Percentiles rank a stretch among this genome's conserved stretches.
These are phyloP conservation scores for Ramalina peruviana DNA, from an alignment of 495 filamentous ascomycete genomes.

Conservation along the genomic window DNA sequence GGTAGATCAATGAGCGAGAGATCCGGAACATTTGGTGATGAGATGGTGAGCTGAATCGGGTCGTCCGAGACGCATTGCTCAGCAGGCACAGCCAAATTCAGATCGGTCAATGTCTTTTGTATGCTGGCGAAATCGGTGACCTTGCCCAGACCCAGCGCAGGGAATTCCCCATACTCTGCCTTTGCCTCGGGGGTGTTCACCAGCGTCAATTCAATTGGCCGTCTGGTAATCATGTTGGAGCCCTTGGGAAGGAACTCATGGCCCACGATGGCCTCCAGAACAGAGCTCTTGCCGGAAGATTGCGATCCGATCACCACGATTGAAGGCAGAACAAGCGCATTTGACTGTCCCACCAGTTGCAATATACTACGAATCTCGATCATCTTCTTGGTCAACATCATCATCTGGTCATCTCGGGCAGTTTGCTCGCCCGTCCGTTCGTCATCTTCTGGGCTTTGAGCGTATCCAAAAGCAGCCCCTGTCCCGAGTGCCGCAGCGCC, in stretches of 20 bases:
- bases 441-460: constrained; percentile 59
- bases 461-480: constrained; percentile 65
- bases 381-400: constrained; percentile 98
- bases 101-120: constrained; percentile 83
- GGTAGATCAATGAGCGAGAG: constrained; percentile 93
- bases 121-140: constrained; percentile 89
- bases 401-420: constrained; percentile 96
- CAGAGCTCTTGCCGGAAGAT: constrained; percentile 95
- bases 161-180: constrained; percentile 94
- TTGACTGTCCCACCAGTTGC: constrained; percentile 80
- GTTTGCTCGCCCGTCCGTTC: constrained; percentile 42
- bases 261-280: constrained; percentile 91
- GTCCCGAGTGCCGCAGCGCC: constrained; percentile 44
- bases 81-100: constrained; percentile 86
- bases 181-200: constrained; percentile 86
- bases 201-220: constrained; percentile 92
- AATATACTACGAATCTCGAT: constrained; percentile 94
- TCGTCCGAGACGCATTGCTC: constrained; percentile 89
- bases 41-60: constrained; percentile 88
- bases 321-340: constrained; percentile 72
- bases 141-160: constrained; percentile 76
- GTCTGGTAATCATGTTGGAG: constrained; percentile 92
- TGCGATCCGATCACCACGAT: constrained; percentile 98
- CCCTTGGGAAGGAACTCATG: constrained; percentile 98
- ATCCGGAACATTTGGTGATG: constrained; percentile 90